Evolutionary conservation across 306 rosid species (phyloP).

Genomic region (Albizia julibrissin): DNA sequence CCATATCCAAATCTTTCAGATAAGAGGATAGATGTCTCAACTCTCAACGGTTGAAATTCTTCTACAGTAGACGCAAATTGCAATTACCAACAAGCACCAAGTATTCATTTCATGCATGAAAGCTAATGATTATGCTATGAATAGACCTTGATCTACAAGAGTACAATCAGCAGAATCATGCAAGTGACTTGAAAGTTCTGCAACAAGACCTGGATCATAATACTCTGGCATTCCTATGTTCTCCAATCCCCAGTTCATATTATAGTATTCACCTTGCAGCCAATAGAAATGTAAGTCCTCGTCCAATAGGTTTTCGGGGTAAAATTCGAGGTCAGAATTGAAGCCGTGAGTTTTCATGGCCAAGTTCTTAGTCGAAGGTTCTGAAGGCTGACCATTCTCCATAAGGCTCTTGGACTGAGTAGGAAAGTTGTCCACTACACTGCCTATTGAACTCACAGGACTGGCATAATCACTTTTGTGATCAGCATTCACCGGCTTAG

Average conservation of each 20-base stretch:
- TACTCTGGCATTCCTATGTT: slow-evolving; percentile 56
- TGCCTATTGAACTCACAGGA: slow-evolving; percentile 44
- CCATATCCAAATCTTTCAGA: slow-evolving; percentile 54
- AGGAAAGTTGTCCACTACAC: slow-evolving; percentile 50
- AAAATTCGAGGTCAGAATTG: slow-evolving; percentile 51
- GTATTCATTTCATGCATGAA: slow-evolving; percentile 39
- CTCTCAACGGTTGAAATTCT: slow-evolving; percentile 40
- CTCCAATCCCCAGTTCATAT: slow-evolving; percentile 56
- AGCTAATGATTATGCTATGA: slow-evolving; percentile 57
- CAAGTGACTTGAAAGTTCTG: slow-evolving; percentile 60
- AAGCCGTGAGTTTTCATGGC: slow-evolving; percentile 56
- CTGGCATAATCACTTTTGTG: slow-evolving; percentile 41
- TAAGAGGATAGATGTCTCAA: slow-evolving; percentile 57
- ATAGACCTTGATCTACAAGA: slow-evolving; percentile 74
- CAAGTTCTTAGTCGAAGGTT: slow-evolving; percentile 41
- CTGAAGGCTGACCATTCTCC: slow-evolving; percentile 50
- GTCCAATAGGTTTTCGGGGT: slow-evolving; percentile 58
- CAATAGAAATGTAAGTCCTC: slow-evolving; percentile 61
- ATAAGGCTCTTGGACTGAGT: slow-evolving; percentile 46
- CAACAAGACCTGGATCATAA: slow-evolving; percentile 53
- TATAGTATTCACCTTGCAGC: slow-evolving; percentile 55
- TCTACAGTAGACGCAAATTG: slow-evolving; percentile 29
- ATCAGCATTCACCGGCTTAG: slow-evolving; percentile 53
- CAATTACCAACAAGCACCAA: slow-evolving; percentile 41
- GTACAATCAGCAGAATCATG: slow-evolving; percentile 71